Percentiles rank a stretch among this genome's conserved stretches.
Evolutionary conservation across 73 alveolate species (phyloP).

Genomic region (Paramecium primaurelia): DNA sequence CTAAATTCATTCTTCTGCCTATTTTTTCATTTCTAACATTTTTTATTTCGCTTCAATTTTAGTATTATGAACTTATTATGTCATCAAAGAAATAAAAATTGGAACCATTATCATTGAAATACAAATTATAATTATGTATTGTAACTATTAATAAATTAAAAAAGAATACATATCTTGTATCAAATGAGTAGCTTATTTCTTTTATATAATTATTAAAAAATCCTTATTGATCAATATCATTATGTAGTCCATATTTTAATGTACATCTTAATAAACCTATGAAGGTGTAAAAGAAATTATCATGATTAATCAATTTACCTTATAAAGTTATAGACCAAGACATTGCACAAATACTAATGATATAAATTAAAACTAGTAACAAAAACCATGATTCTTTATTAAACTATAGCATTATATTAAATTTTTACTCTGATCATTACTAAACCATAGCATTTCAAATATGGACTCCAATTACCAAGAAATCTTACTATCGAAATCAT

Average conservation of each 20-base stretch:
- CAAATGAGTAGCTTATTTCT: slow-evolving; percentile 1
- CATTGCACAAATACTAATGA: slow-evolving; percentile 11
- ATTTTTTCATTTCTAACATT: background rate
- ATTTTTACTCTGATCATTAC: slow-evolving; percentile 5
- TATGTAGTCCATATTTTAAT: slow-evolving; percentile 4
- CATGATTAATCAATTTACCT: background rate
- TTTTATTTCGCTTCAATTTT: background rate
- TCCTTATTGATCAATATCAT: background rate
- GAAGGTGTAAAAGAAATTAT: background rate
- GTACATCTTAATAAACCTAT: slow-evolving; percentile 25
- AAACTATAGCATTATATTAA: background rate
- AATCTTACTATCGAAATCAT: slow-evolving; percentile 40
- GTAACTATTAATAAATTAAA: background rate
- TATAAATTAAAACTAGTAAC: background rate
- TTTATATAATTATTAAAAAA: background rate
- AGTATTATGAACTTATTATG: background rate
- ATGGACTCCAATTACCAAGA: slow-evolving; percentile 43
- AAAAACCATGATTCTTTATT: slow-evolving; percentile 34
- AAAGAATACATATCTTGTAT: background rate
- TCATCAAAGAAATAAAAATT: background rate
- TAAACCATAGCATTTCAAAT: slow-evolving; percentile 20
- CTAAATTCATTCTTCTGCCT: background rate
- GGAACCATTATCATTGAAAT: background rate
- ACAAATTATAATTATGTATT: background rate
- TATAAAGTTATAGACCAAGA: background rate